Conservation (phyloP, 768 basidiomycete genomes). For the Cystobasidium ongulense region DNA sequence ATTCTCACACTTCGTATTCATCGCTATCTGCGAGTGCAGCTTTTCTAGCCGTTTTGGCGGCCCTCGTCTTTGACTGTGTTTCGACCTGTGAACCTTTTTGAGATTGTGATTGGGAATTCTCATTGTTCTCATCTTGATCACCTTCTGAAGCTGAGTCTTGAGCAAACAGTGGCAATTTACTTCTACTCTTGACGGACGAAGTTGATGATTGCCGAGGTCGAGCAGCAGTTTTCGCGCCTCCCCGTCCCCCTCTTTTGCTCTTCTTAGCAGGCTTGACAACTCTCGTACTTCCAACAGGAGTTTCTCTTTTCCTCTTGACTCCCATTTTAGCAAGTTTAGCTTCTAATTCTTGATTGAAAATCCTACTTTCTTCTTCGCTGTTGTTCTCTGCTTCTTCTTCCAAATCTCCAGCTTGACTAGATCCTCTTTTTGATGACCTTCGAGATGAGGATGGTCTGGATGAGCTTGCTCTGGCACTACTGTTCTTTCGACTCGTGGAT, state of each 20-base stretch:
- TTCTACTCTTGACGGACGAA: not conserved
- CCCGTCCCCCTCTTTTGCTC: slow-evolving; percentile 7
- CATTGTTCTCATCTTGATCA: not conserved
- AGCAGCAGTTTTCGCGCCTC: not conserved
- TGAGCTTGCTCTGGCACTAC: not conserved
- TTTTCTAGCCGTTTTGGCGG: slow-evolving; percentile 1
- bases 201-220: not conserved
- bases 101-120: not conserved
- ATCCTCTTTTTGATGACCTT: not conserved
- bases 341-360: slow-evolving; percentile 20
- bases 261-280: slow-evolving; percentile 26
- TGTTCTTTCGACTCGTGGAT: not conserved
- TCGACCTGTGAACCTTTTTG: not conserved
- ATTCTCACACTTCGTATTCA: slow-evolving; percentile 6
- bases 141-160: not conserved
- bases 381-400: not conserved
- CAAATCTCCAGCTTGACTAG: not conserved
- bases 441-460: slow-evolving; percentile 7
- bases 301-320: slow-evolving; percentile 21
- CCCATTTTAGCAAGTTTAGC: slow-evolving; percentile 25
- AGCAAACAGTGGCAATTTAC: slow-evolving; percentile 17
- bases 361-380: not conserved
- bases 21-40: not conserved
- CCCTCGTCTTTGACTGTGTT: not conserved
- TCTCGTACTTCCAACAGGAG: slow-evolving; percentile 9